Base-by-base conservation (phyloP, 345 rosid genomes). In the Litchi chinensis region DNA sequence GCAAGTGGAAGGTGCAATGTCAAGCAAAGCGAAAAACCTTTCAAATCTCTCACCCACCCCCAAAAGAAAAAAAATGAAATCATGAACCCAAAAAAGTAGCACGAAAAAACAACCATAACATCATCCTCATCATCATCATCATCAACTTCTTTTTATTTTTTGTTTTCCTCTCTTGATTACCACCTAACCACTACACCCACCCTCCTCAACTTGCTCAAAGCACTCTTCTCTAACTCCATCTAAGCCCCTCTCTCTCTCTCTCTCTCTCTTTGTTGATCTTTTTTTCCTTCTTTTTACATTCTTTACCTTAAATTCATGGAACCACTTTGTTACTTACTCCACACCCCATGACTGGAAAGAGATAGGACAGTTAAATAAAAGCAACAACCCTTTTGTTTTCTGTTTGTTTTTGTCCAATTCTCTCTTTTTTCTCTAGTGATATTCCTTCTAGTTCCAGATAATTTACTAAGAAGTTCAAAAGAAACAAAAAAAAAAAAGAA, bases 261-360 rank as follows among this genome's bases (percentile, higher is more conserved):
- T 16, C 81, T 46, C 82, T 28, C 80, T 71, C 77, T 67, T 19
- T 37, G n/a, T 62, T 37, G 12, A 28, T 76, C 40, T 22, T 57
- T 63, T 64, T 37, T 21, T 10, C 13, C 37, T 57, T 19, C 26
- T 21, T 1, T 44, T 65, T 12, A 74, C 71, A 71, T 79, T 65
- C 84, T 85, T 89, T 46, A 63, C 87, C 84, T 83, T 77, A 80
- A 87, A 88, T 86, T 86, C 86, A 87, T 87, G 89, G 78, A 79
- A 28, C 77, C 67, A 63, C 81, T 79, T 77, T 65, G 64, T 62
- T 77, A 69, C 60, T 79, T 84, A 68, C 60, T 74, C 68, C 63
- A 70, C 70, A 50, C 41, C 41, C 78, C 65, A 69, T 66, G 50
- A 56, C 8, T 24, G 43, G n/a, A 48, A 15, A 75, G 57, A 8